Percentiles rank a stretch among this genome's conserved stretches.
Conservation (phyloP, 1,139 yeast species). For the Diutina ranongensis region DNA sequence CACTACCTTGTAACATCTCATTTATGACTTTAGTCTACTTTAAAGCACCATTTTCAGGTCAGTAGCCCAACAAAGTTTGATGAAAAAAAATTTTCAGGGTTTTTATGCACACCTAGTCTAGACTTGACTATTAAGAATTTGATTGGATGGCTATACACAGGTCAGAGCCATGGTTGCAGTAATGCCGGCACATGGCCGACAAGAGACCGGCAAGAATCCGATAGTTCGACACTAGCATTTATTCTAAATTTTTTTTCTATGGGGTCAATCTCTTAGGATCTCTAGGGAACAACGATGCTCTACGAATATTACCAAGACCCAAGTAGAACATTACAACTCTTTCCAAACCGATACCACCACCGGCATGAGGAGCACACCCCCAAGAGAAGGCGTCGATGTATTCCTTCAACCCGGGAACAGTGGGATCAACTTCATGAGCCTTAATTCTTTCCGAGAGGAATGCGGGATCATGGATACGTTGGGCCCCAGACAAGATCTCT, state of each 20-base stretch:
- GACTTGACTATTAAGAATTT: neutral
- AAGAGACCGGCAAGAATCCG: neutral
- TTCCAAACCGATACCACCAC: slow-evolving; percentile 99
- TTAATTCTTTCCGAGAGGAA: slow-evolving; percentile 73
- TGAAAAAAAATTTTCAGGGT: neutral
- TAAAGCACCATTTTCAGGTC: too few relatives aligned
- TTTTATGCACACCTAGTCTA: neutral
- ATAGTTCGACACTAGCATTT: neutral
- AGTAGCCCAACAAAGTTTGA: too few relatives aligned
- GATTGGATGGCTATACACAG: neutral
- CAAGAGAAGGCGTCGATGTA: slow-evolving; percentile 86
- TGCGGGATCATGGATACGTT: slow-evolving; percentile 92
- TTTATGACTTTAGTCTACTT: too few relatives aligned
- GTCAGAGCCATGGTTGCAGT: neutral
- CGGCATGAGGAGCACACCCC: slow-evolving; percentile 98
- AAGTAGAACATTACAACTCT: slow-evolving; percentile 97
- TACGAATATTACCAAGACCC: slow-evolving; percentile 91
- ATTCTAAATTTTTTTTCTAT: slow-evolving; percentile 15
- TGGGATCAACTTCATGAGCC: slow-evolving; percentile 74
- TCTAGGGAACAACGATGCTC: slow-evolving; percentile 97
- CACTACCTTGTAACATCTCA: neutral
- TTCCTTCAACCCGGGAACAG: slow-evolving; percentile 72
- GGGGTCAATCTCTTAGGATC: slow-evolving; percentile 94
- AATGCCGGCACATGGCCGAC: neutral
- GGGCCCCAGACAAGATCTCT: slow-evolving; percentile 97